Base-by-base conservation (phyloP, 2,329 filamentous ascomycete genomes). In the Stromatinia cepivora region DNA sequence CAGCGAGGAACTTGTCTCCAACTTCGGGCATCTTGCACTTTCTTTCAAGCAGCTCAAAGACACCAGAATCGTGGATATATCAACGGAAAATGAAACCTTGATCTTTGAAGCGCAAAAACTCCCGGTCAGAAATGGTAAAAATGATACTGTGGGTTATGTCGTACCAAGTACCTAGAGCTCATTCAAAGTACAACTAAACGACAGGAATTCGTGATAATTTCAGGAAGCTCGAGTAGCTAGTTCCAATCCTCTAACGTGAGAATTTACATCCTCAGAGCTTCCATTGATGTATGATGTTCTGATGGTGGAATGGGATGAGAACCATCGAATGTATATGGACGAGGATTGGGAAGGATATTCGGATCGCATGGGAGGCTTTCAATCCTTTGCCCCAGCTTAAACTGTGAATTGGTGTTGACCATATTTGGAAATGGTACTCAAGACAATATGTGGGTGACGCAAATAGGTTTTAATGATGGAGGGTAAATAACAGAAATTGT, bases 51-150 rank as follows among this genome's bases (percentile, higher is more conserved):
- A 56, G 9, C 53, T 22, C 20, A 42, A 42, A 11, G 4, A 13
- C 11, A 42, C 15, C 15, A 8, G 28, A 31, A 11, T 22, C 17
- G 10, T 6, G 53, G 22, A 34, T 10, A 4, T 22, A 34, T 13
- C 53, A 22, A 34, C 9, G 20, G 11, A 56, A 31, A 7, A 3
- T 10, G 2, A 34, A 6, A 42, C 39, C 13, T 34, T 5, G 4
- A 3, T 56, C 2, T 56, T 4, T 34, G 3, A 20, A 22, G 1
- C 28, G 22, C 15, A 56, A 1, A 34, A 31, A 10, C 17, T 56
- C 3, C 5, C 2, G 28, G 4, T 11, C 1, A 13, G 22, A 22
- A 9, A 13, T 2, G 3, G 3, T 20, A 2, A 5, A 20, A 56
- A 13, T 9, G 0, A 17, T 11, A 20, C 4, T 11, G 7, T 1